A percentile compares a stretch with the other conserved stretches of the same genome.
phyloP scores from a whole-genome alignment of 2,329 filamentous ascomycete genomes.

The Trichophyton rubrum region DNA sequence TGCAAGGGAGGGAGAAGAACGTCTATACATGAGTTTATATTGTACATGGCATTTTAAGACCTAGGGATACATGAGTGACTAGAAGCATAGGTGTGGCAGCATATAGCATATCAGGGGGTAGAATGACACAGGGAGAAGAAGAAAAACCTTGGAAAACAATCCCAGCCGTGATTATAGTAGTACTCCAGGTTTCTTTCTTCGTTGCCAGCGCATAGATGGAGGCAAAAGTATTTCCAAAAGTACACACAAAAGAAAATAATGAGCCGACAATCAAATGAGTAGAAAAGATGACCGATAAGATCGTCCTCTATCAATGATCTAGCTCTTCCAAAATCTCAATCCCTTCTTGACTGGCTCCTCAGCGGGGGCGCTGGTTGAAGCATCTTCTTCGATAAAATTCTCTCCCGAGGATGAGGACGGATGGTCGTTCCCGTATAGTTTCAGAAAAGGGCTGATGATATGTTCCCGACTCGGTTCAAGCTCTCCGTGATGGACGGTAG shows the following conservation, averaged over 20 bases:
- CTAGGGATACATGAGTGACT: neutral
- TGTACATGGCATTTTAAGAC: conserved; percentile 2
- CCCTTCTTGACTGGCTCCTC: neutral
- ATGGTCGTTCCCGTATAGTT: conserved; percentile 9
- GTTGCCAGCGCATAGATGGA: neutral
- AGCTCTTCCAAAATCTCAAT: conserved; percentile 2
- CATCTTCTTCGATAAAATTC: neutral
- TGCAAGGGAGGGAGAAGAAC: neutral
- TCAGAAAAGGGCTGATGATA: conserved; percentile 22
- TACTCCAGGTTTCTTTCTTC: neutral
- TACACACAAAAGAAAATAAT: neutral
- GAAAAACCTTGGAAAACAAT: neutral
- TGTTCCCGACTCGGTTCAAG: conserved; percentile 26
- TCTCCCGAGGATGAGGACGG: neutral
- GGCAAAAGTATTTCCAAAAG: neutral
- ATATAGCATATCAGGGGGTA: neutral
- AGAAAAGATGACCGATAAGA: neutral
- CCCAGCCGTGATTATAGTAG: conserved; percentile 6
- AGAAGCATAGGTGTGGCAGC: neutral
- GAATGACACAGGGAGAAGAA: neutral
- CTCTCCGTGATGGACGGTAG: conserved; percentile 32
- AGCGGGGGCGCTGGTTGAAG: neutral
- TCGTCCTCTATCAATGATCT: neutral
- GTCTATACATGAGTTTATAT: conserved; percentile 2
- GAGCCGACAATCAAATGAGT: neutral